Evolutionary conservation across 345 rosid species (phyloP), one percentile per base, ranked within the genome.

Genomic region (Anastatica hierochuntica): DNA sequence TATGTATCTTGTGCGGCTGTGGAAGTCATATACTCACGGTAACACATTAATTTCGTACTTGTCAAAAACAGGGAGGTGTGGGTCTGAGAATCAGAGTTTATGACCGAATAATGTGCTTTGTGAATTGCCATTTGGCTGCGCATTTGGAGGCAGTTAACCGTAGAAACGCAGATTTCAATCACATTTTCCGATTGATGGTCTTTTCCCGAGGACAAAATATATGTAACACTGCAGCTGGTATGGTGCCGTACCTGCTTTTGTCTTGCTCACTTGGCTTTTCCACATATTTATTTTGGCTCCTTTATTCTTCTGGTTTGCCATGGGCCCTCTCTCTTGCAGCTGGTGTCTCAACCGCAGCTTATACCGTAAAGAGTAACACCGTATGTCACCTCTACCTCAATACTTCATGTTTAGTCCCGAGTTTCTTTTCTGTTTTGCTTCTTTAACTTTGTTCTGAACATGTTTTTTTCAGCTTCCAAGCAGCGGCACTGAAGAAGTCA

Each of bases 261-360:
- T 87, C 71, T 82, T 84, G 83, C 86, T 77, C 76, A 77, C 79
- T 87, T 76, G 83, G 79, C 76, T 77, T 88, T 66, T 74, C 79
- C 74, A 70, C 63, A 14, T 92, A 76, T 78, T 88, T 72, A 84
- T 79, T 81, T 72, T 79, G 90, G 83, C 75, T 87, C 66, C 85
- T 90, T 78, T 77, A 75, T 69, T 79, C 85, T 75, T 84, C 79
- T 79, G 89, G 81, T 71, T 76, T 76, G 69, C 95, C 95, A 36
- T 76, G 79, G 70, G 58, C 43, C 77, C n/a, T n/a, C n/a, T n/a
- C n/a, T n/a, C n/a, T n/a, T n/a, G 87, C 90, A 83, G 97, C 97
- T 26, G 79, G 85, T 60, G 90, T 73, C 73, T 69, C 97, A 46
- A 72, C 85, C 26, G 44, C 95, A 7, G 58, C 77, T 59, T 85